Evolutionary conservation across 202 grass and related monocot species (phyloP).

Genomic region (Eragrostis tef): DNA sequence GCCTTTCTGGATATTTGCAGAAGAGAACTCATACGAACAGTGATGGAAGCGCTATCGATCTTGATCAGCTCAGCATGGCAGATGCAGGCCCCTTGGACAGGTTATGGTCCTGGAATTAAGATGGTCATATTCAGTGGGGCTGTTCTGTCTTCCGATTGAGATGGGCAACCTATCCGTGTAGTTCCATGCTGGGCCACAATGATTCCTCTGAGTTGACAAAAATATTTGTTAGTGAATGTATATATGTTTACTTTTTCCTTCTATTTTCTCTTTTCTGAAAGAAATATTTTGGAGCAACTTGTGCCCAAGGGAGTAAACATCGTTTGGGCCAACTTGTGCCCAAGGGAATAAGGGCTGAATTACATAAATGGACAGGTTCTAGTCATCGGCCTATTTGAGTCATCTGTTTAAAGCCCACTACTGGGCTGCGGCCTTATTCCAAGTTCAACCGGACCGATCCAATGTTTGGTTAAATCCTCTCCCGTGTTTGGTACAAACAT

Average conservation of each 20-base stretch:
- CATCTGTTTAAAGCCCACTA: too few species aligned
- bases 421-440: too few species aligned
- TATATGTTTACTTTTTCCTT: not conserved
- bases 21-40: constrained; percentile 4
- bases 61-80: not conserved
- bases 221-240: not conserved
- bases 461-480: too few species aligned
- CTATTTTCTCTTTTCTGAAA: not conserved
- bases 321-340: too few species aligned
- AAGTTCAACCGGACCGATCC: too few species aligned
- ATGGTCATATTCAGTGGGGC: constrained; percentile 32
- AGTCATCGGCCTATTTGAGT: too few species aligned
- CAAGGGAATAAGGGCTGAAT: too few species aligned
- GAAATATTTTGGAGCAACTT: too few species aligned
- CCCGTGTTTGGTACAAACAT: too few species aligned
- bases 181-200: constrained; percentile 44
- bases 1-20: not conserved
- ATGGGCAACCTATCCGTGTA: constrained; percentile 37
- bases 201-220: constrained; percentile 28
- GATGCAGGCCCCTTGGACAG: constrained; percentile 44
- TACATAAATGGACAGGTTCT: too few species aligned
- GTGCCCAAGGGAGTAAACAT: too few species aligned
- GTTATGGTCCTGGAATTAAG: constrained; percentile 43
- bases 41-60: constrained; percentile 37
- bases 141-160: constrained; percentile 31